Evolutionary conservation across 2,329 filamentous ascomycete genomes (phyloP), one percentile per base, ranked within the genome.

Genomic region (Colletotrichum gloeosporioides): DNA sequence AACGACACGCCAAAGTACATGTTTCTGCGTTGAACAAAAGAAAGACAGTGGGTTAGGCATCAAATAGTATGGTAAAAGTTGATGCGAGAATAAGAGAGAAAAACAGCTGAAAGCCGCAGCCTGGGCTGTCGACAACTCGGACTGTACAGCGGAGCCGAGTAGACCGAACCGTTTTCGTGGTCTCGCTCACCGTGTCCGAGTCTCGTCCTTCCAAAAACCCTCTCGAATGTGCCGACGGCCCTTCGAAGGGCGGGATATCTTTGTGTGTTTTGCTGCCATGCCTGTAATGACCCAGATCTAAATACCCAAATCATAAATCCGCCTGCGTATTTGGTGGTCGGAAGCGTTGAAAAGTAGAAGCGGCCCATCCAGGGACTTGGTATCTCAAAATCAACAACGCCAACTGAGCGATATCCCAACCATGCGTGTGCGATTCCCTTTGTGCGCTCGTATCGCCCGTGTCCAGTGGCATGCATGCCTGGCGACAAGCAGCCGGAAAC

Each of bases 341-440:
- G 70, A 77, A 73, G 55, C 62, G 49, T 77, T 65, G 76, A 77
- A 77, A 74, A 61, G 74, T 73, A 77, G 69, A 77, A 68, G 55
- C 57, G 66, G 49, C 76, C 74, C 76, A 64, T 67, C 69, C 59
- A 63, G 74, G 74, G 66, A 74, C 74, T 77, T 77, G 76, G 76
- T 77, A 77, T 77, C 76, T 77, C 74, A 76, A 76, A 77, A 77
- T 76, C 69, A 77, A 73, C 76, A 77, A 77, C 76, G 76, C 76
- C 76, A 71, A 73, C 70, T 62, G 62, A 77, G 69, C 69, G 66
- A 73, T 74, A 59, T 73, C 22, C 74, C 74, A 77, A 77, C 76
- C 69, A 69, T 70, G 66, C 73, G 61, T 77, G 66, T 77, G 67
- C 62, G 55, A 73, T 61, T 70, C 29, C 65, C 62, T 70, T n/a